Conservation (phyloP, 371 early-diverging fungal species). For the Apophysomyces ossiformis region DNA sequence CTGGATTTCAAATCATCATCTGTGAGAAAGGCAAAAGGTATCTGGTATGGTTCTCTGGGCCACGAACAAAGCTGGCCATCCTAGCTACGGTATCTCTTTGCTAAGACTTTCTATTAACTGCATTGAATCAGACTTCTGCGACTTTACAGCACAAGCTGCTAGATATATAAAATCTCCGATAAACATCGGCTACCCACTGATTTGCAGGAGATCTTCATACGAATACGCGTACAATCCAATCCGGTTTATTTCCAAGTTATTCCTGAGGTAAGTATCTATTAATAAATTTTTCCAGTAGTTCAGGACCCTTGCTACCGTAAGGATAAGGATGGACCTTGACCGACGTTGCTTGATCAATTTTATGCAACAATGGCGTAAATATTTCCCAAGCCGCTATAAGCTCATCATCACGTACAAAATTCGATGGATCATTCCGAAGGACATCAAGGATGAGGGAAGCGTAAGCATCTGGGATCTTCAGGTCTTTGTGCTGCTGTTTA, state of each 20-base stretch:
- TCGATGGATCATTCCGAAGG: constrained; percentile 89
- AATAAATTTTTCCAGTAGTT: constrained; percentile 73
- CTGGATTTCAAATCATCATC: too few relatives aligned
- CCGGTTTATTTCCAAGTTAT: too few relatives aligned
- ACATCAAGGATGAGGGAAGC: constrained; percentile 92
- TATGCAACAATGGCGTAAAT: constrained; percentile 93
- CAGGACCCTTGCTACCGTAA: constrained; percentile 93
- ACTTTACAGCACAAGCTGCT: too few relatives aligned
- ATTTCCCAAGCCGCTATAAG: constrained; percentile 96
- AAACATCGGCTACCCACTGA: too few relatives aligned
- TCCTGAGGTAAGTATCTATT: constrained; percentile 68
- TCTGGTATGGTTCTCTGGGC: constrained; percentile 12
- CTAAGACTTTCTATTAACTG: too few relatives aligned
- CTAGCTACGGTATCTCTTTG: too few relatives aligned
- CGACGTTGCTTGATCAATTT: constrained; percentile 72
- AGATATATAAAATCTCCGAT: too few relatives aligned
- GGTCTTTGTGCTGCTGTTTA: constrained; percentile 79
- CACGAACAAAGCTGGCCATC: too few relatives aligned
- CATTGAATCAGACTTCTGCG: too few relatives aligned
- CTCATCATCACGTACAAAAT: constrained; percentile 98
- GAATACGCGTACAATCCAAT: too few relatives aligned
- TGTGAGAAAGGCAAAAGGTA: too few relatives aligned
- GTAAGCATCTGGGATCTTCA: constrained; percentile 96
- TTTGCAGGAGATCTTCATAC: too few relatives aligned
- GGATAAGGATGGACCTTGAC: constrained; percentile 77